A percentile compares a stretch with the other conserved stretches of the same genome.
Evolutionary conservation across 2,329 filamentous ascomycete genomes (phyloP).

Genomic region (Fusarium incarnatum): DNA sequence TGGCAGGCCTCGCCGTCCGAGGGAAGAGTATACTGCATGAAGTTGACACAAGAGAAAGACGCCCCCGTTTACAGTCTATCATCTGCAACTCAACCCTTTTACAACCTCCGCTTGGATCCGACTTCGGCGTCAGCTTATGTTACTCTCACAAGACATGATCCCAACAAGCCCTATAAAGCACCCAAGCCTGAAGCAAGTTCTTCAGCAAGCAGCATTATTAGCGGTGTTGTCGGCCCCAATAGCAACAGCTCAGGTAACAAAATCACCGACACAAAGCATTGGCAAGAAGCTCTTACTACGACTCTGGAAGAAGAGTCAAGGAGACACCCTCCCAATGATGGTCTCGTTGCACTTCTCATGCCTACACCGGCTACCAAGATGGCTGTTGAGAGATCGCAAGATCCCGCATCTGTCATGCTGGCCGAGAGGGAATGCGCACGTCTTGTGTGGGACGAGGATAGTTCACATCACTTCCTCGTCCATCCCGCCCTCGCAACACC

Average conservation of each 20-base stretch:
- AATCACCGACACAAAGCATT: constrained; percentile 59
- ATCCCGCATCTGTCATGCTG: constrained; percentile 68
- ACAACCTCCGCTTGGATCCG: constrained; percentile 72
- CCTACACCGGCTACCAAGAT: constrained; percentile 72
- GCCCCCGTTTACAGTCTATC: constrained; percentile 75
- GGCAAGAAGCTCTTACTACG: constrained; percentile 69
- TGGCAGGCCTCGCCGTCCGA: constrained; percentile 72
- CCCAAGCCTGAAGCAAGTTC: constrained; percentile 47
- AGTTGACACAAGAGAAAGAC: constrained; percentile 66
- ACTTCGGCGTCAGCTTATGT: constrained; percentile 73
- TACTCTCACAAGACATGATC: constrained; percentile 69
- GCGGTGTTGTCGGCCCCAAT: constrained; percentile 47
- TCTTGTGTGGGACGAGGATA: constrained; percentile 77
- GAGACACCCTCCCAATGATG: constrained; percentile 67
- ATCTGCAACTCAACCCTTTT: constrained; percentile 71
- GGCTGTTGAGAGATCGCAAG: constrained; percentile 69
- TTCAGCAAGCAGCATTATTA: constrained; percentile 48
- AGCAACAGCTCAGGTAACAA: constrained; percentile 45
- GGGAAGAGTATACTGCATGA: constrained; percentile 69
- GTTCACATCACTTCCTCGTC: constrained; percentile 68
- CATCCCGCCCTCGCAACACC: constrained; percentile 72
- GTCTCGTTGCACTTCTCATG: constrained; percentile 75
- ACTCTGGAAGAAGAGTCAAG: constrained; percentile 67
- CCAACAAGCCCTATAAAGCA: constrained; percentile 66
- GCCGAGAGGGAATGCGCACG: constrained; percentile 77